These are phyloP conservation scores for Globisporangium camurandrum DNA, from an alignment of 352 stramenopile genomes.

Conservation along the genomic window DNA sequence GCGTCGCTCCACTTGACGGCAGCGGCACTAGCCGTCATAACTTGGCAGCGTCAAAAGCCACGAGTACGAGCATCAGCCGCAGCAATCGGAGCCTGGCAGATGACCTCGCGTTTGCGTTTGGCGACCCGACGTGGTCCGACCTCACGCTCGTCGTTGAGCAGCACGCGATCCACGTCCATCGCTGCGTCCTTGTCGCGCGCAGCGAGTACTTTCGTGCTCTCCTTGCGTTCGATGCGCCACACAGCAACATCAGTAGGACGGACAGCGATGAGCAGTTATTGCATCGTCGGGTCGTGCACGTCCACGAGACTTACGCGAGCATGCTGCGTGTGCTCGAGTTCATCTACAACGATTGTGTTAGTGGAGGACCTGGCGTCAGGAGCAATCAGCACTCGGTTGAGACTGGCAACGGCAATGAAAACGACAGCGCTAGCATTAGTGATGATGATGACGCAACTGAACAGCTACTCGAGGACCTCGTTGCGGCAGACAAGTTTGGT, in stretches of 20 bases:
- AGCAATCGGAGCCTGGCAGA: slow-evolving; percentile 17
- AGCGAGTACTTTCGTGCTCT: slow-evolving; percentile 68
- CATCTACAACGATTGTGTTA: slow-evolving; percentile 62
- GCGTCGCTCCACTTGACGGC: background rate
- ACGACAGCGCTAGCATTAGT: slow-evolving; percentile 5
- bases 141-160: slow-evolving; percentile 41
- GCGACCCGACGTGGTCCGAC: slow-evolving; percentile 42
- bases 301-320: slow-evolving; percentile 44
- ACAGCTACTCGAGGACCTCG: slow-evolving; percentile 60
- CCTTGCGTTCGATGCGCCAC: slow-evolving; percentile 24
- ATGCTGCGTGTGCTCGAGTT: slow-evolving; percentile 60
- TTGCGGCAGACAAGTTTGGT: slow-evolving; percentile 67
- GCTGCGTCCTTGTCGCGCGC: slow-evolving; percentile 49
- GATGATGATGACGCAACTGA: slow-evolving; percentile 14
- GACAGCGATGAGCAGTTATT: background rate
- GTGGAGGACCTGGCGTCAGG: too few species aligned
- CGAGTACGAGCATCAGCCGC: slow-evolving; percentile 4
- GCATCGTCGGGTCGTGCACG: slow-evolving; percentile 18
- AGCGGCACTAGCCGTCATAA: too few species aligned
- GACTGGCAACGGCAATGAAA: background rate
- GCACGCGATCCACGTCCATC: slow-evolving; percentile 36
- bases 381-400: background rate
- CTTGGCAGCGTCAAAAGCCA: background rate
- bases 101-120: slow-evolving; percentile 43
- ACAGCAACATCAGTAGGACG: background rate